phyloP scores from a whole-genome alignment of 2,329 filamentous ascomycete genomes.

The Monosporascus sp. region DNA sequence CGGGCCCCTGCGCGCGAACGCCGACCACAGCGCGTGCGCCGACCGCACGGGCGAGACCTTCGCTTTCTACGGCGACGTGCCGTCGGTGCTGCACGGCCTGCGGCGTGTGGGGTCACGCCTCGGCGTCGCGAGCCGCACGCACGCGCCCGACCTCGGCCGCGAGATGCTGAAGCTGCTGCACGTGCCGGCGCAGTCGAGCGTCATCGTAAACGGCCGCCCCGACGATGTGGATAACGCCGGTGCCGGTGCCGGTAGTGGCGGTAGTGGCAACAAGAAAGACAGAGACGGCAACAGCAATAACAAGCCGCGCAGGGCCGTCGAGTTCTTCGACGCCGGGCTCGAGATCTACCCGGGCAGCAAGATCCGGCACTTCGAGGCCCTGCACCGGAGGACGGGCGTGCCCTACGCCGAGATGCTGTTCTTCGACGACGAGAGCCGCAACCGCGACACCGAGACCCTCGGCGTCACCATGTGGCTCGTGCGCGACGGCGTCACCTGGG shows the following conservation, averaged over 20 bases:
- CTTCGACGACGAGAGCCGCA: slow-evolving; percentile 88
- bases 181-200: slow-evolving; percentile 34
- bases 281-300: slow-evolving; percentile 11
- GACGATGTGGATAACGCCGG: slow-evolving; percentile 13
- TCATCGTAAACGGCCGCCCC: slow-evolving; percentile 11
- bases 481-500: slow-evolving; percentile 68
- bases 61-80: slow-evolving; percentile 66
- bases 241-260: slow-evolving; percentile 4
- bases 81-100: slow-evolving; percentile 59
- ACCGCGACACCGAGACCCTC: slow-evolving; percentile 71
- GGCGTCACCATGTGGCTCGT: slow-evolving; percentile 84
- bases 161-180: slow-evolving; percentile 75
- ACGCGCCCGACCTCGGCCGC: slow-evolving; percentile 70
- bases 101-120: slow-evolving; percentile 44
- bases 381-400: slow-evolving; percentile 67
- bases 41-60: slow-evolving; percentile 61
- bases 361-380: slow-evolving; percentile 72
- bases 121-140: slow-evolving; percentile 75
- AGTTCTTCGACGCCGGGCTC: slow-evolving; percentile 54
- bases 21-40: slow-evolving; percentile 34
- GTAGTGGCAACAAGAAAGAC: slow-evolving; percentile 16
- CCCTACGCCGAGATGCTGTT: slow-evolving; percentile 84
- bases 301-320: slow-evolving; percentile 43
- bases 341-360: slow-evolving; percentile 76
- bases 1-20: slow-evolving; percentile 56